Evolutionary conservation across 129 eudicot species (phyloP).

Genomic region (Tagetes patula): DNA sequence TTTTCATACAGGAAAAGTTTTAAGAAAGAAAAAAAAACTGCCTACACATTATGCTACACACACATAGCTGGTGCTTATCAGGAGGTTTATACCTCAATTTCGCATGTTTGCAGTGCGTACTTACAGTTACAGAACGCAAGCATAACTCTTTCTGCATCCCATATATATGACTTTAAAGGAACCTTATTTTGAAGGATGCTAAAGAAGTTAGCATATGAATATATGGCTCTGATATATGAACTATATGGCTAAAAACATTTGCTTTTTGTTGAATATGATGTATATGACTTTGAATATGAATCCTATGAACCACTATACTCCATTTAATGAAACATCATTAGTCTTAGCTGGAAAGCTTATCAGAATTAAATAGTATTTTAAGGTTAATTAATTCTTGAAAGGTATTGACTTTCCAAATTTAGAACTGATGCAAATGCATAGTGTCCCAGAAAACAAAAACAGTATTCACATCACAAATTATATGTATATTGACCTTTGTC

Average conservation of each 20-base stretch:
- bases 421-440: constrained; percentile 15
- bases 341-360: neutral
- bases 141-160: neutral
- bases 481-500: neutral
- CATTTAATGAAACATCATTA: constrained; percentile 6
- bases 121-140: constrained; percentile 18
- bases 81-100: neutral
- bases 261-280: constrained; percentile 10
- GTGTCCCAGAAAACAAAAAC: neutral
- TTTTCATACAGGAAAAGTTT: neutral
- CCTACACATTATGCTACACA: neutral
- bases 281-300: neutral
- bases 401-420: constrained; percentile 12
- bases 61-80: neutral
- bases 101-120: constrained; percentile 13
- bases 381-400: neutral
- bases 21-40: neutral
- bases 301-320: constrained; percentile 10
- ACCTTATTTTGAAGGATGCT: neutral
- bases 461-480: constrained; percentile 5
- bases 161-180: neutral
- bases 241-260: neutral
- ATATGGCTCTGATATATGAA: neutral
- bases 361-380: neutral
- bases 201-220: neutral